These are phyloP conservation scores for Eutrema japonicum DNA, from an alignment of 345 rosid genomes.

Conservation along the genomic window DNA sequence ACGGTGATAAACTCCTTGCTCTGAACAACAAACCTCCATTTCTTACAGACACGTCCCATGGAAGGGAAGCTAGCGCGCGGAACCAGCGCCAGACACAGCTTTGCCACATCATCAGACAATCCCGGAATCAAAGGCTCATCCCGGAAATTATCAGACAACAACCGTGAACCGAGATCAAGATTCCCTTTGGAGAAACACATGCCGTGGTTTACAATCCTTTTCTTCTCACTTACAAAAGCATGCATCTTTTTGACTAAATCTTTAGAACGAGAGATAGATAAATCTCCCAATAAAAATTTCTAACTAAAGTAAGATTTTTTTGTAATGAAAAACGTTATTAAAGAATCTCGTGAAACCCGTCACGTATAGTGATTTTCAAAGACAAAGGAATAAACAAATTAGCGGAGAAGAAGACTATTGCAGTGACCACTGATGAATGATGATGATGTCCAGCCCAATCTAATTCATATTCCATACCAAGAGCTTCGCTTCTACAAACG, in stretches of 20 bases:
- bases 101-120: conserved; percentile 88
- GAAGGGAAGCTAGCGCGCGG: conserved; percentile 72
- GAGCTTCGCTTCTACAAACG: conserved; percentile 39
- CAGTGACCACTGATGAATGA: conserved; percentile 56
- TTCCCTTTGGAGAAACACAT: conserved; percentile 56
- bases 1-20: conserved; percentile 80
- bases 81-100: conserved; percentile 79
- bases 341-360: conserved; percentile 78
- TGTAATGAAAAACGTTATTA: conserved; percentile 36
- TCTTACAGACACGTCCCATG: conserved; percentile 81
- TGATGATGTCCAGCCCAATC: conserved; percentile 58
- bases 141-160: conserved; percentile 40
- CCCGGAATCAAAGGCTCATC: conserved; percentile 71
- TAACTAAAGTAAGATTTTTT: conserved; percentile 42
- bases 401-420: conserved; percentile 66
- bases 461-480: conserved; percentile 84
- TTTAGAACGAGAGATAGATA: conserved; percentile 21
- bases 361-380: conserved; percentile 81
- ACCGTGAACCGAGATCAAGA: conserved; percentile 43
- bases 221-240: conserved; percentile 56
- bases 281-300: conserved; percentile 40
- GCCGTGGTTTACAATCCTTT: conserved; percentile 35
- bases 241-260: conserved; percentile 50
- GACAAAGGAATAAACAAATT: conserved; percentile 78
- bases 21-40: conserved; percentile 77